Evolutionary conservation across 495 filamentous ascomycete genomes (phyloP), one percentile per base, ranked within the genome.

Genomic region (Penicillium lividum): DNA sequence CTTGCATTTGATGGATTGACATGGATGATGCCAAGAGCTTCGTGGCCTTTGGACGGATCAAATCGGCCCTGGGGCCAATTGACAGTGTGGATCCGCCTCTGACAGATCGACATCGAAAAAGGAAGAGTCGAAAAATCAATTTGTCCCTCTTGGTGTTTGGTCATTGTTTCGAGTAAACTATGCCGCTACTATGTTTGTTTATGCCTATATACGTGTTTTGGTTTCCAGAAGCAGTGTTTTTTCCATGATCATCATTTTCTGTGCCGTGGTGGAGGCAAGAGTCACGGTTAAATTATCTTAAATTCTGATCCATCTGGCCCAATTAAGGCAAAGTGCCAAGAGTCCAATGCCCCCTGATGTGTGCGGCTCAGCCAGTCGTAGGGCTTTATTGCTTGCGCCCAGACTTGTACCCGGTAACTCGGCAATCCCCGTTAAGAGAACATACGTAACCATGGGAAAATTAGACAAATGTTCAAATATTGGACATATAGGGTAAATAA

Each of bases 1-100:
- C 13, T n/a, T 40, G 31, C 6, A 31, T 27, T 58, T 52, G 34
- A 36, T 58, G 18, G 7, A 52, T 58, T 53, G 49, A 45, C 46
- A 43, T 42, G 38, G 34, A 40, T 40, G 6, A 40, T 40, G 38
- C 38, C 38, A 40, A 40, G 38, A 40, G 38, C 38, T 40, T 40
- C 38, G 38, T 16, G 38, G 13, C 33, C 38, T 15, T 40, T 16
- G 13, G 38, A n/a, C 15, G 38, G 38, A n/a, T 15, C n/a, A n/a
- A 40, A 16, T 16, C 38, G 38, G 38, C 15, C 13, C 38, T 16
- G 15, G 38, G 7, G n/a, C 38, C 38, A 40, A 40, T 40, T 40
- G 38, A 40, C 15, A 6, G 1, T 40, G 38, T 40, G 38, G 38
- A 16, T 16, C n/a, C n/a, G 6, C n/a, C n/a, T 40, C 38, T 40